These are phyloP conservation scores for Sergeia podlipaevii DNA, from an alignment of 208 protist genomes.

Conservation along the genomic window DNA sequence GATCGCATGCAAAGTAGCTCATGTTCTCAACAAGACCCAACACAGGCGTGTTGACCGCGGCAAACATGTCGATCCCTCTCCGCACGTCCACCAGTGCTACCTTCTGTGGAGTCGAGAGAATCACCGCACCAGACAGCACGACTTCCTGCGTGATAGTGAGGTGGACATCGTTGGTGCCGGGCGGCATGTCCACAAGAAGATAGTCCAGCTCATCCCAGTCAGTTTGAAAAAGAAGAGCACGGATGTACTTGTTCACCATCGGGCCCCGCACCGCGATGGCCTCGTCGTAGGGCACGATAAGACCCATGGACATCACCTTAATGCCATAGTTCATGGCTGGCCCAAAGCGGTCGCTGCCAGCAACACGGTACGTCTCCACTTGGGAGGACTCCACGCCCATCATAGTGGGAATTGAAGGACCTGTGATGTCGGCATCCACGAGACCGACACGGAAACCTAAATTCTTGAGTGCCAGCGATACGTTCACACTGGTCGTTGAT, in stretches of 20 bases:
- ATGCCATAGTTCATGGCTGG: slow-evolving; percentile 90
- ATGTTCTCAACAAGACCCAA: slow-evolving; percentile 98
- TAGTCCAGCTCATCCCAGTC: slow-evolving; percentile 93
- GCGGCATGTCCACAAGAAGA: slow-evolving; percentile 92
- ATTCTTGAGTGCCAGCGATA: slow-evolving; percentile 85
- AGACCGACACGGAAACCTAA: slow-evolving; percentile 77
- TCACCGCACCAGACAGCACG: slow-evolving; percentile 91
- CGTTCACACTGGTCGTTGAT: slow-evolving; percentile 87
- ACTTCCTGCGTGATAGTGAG: slow-evolving; percentile 90
- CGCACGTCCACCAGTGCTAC: slow-evolving; percentile 91
- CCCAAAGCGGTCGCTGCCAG: slow-evolving; percentile 78
- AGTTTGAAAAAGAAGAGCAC: slow-evolving; percentile 84
- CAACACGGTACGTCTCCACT: slow-evolving; percentile 83
- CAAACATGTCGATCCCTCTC: slow-evolving; percentile 94
- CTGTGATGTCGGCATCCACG: slow-evolving; percentile 91
- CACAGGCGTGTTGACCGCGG: slow-evolving; percentile 93
- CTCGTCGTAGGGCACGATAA: slow-evolving; percentile 83
- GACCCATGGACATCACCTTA: slow-evolving; percentile 92
- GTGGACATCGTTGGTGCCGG: slow-evolving; percentile 92
- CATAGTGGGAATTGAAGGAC: slow-evolving; percentile 88
- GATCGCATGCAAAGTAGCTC: slow-evolving; percentile 95
- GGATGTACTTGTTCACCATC: slow-evolving; percentile 90
- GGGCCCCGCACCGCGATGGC: slow-evolving; percentile 90
- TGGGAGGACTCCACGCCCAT: slow-evolving; percentile 75
- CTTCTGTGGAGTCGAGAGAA: slow-evolving; percentile 96